Evolutionary conservation across 805 yeast species (phyloP).

Genomic region (Starmerella potacharoeniae): DNA sequence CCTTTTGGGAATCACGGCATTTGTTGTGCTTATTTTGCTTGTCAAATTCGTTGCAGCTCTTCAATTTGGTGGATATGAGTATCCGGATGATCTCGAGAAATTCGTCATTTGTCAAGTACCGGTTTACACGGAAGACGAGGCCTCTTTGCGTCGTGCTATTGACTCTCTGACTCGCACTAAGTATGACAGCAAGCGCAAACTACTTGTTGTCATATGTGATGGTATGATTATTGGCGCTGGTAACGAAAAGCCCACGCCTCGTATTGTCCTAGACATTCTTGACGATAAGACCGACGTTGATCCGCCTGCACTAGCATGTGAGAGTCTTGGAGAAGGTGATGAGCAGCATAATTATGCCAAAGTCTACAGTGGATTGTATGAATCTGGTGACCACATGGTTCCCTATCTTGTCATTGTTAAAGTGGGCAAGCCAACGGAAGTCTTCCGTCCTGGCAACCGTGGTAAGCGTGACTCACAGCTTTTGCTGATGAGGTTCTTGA

Average conservation of each 20-base stretch:
- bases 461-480: conserved; percentile 58
- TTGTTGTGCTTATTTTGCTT: conserved; percentile 30
- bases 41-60: conserved; percentile 34
- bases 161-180: conserved; percentile 49
- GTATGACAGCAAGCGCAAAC: conserved; percentile 48
- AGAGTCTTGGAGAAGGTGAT: conserved; percentile 48
- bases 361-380: conserved; percentile 48
- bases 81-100: conserved; percentile 32
- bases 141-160: conserved; percentile 43
- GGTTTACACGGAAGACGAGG: conserved; percentile 51
- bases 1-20: conserved; percentile 31
- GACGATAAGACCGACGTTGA: conserved; percentile 42
- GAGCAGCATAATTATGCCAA: conserved; percentile 57
- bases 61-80: conserved; percentile 29
- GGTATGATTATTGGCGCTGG: conserved; percentile 55
- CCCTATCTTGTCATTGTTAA: conserved; percentile 47
- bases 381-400: conserved; percentile 44
- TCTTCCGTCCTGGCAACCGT: conserved; percentile 48
- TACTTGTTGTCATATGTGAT: conserved; percentile 47
- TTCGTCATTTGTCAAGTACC: conserved; percentile 40
- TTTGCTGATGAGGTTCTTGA: conserved; percentile 48
- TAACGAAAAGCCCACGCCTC: conserved; percentile 47
- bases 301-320: conserved; percentile 43
- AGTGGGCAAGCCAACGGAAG: conserved; percentile 51
- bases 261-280: conserved; percentile 45